Base-by-base conservation (phyloP, 345 rosid genomes). In the Aegle marmelos region DNA sequence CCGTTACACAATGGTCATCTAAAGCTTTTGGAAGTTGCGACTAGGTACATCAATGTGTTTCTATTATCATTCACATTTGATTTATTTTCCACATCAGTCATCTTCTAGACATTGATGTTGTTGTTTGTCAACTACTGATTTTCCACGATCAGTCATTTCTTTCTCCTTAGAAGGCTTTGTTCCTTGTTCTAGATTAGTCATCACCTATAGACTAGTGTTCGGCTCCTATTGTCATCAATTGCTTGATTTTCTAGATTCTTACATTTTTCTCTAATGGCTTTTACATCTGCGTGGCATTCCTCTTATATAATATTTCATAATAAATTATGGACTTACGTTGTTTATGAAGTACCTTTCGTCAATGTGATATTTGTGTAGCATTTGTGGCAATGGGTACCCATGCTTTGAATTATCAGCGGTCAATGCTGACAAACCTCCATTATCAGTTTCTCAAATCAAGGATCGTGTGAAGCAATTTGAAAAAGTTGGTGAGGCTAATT, bases 401-500 rank as follows among this genome's bases (percentile, higher is more conserved):
- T 92, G 99, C 85, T 96, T 96, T 60, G 98, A 96, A 86, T 69
- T 94, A 67, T 94, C 98, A 24, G 97, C 97, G 25, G 79, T 96
- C 76, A 96, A 92, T 88, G 98, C 99, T 2, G 98, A 96, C 90
- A 96, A 96, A 75, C 97, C 97, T 82, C 91, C 97, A 3, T 83
- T 94, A 68, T 86, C 93, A 37, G 84, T 91, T 69, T 81, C 87
- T 33, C 83, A 91, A 86, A 89, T 94, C 73, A 92, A 90, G 81
- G 88, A 88, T 37, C 95, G 97, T 71, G 91, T 94, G 76, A 82
- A 80, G 87, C 97, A 94, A 81, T 96, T 96, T 58, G 87, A 86
- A 88, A 86, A 79, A 74, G 82, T 75, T 72, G 98, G 99, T 96
- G 81, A 87, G 97, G 75, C 31, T 74, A 65, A 70, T 77, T 61